Conservation (phyloP, 1,284 basidiomycete genomes). For the Ustilago crameri region DNA sequence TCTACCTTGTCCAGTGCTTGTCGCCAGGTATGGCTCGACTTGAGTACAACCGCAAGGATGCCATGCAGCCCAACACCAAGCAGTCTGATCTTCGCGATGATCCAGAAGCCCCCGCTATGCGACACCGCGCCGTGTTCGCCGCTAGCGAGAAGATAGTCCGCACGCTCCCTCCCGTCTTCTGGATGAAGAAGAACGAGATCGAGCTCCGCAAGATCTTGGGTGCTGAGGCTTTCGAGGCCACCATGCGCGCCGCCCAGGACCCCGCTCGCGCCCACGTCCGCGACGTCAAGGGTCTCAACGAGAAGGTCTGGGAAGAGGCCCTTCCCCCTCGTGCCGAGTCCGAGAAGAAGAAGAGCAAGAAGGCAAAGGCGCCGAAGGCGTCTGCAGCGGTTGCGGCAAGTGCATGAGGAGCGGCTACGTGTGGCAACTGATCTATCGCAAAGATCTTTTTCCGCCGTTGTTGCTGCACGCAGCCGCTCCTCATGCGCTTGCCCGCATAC, state of each 20-base stretch:
- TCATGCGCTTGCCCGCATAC: slow-evolving; percentile 34
- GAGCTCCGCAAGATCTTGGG: slow-evolving; percentile 60
- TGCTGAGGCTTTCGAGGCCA: slow-evolving; percentile 56
- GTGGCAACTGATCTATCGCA: slow-evolving; percentile 35
- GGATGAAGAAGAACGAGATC: slow-evolving; percentile 63
- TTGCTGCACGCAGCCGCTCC: slow-evolving; percentile 54
- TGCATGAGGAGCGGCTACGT: slow-evolving; percentile 53
- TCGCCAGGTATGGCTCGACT: slow-evolving; percentile 59
- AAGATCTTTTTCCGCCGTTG: slow-evolving; percentile 22
- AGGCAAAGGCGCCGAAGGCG: slow-evolving; percentile 41
- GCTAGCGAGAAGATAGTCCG: slow-evolving; percentile 59
- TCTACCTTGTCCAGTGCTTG: slow-evolving; percentile 62
- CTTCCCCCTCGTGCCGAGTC: slow-evolving; percentile 45
- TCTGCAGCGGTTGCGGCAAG: slow-evolving; percentile 45
- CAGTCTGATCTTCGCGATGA: slow-evolving; percentile 58
- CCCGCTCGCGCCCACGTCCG: slow-evolving; percentile 46
- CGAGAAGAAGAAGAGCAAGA: slow-evolving; percentile 54
- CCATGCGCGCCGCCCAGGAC: slow-evolving; percentile 54
- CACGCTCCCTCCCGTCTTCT: slow-evolving; percentile 59
- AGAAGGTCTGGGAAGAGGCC: slow-evolving; percentile 63
- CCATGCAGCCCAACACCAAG: slow-evolving; percentile 61
- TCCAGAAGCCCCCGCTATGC: slow-evolving; percentile 55
- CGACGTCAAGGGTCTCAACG: slow-evolving; percentile 60
- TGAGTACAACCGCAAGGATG: slow-evolving; percentile 59
- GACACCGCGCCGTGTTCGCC: slow-evolving; percentile 61